Base-by-base conservation (phyloP, 2,329 filamentous ascomycete species). In the Lecanosticta acicola region DNA sequence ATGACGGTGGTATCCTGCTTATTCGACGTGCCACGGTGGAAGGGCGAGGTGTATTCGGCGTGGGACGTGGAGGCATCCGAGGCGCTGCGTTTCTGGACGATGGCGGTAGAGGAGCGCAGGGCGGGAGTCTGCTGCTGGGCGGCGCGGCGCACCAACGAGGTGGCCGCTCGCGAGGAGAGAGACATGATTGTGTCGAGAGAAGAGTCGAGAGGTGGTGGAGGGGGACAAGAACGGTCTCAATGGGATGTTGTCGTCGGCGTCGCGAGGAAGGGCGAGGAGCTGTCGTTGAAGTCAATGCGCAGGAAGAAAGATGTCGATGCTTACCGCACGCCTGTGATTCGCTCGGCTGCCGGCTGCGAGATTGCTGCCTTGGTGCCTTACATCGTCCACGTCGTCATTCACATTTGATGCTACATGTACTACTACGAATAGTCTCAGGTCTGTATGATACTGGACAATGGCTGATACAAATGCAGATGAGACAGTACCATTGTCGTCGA, bases 1-100 rank as follows among this genome's bases (percentile, higher is more conserved):
- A 97, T 85, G 71, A 85, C 81, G 69, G 77, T 82, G 60, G 77
- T 79, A 41, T 75, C 64, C 56, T 67, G 67, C 54, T 60, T 54
- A 44, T 50, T 54, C 47, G 53, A 53, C 32, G 55, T 53, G 43
- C 64, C 63, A 43, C 65, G 64, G 64, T 72, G 71, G 71, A 84
- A 84, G 51, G 81, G 81, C 59, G 67, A 71, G 58, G 70, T 67
- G 68, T 73, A 75, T 54, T 66, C 67, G 53, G 70, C 67, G 51
- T 71, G 64, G 18, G 62, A 57, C 41, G 63, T 64, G 32, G 61
- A 63, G 50, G 60, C 59, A 51, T 63, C 59, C 39, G 47, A 48
- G 24, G 47, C 56, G 48, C 65, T 62, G 57, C 66, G 66, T 54
- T 63, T 59, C 61, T 59, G 64, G 57, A 69, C 70, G 60, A 67